Evolutionary conservation across 106 monocot genomes (phyloP).

Genomic region (Dactylorhiza incarnata): DNA sequence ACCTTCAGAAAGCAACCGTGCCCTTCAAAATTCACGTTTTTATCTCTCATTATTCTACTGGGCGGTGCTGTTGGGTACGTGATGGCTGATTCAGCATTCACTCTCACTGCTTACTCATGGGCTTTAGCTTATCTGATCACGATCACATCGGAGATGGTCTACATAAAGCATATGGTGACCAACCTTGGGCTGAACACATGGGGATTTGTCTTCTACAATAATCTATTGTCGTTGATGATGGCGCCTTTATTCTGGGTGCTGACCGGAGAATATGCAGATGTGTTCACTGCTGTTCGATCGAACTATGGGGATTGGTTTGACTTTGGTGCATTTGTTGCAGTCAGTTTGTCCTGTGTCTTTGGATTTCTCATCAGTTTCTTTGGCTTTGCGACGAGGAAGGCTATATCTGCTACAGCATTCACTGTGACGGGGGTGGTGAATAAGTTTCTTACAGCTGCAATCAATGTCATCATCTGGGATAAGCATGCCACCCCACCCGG

Average conservation of each 20-base stretch:
- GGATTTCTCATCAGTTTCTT: conserved; percentile 92
- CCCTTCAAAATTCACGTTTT: conserved; percentile 75
- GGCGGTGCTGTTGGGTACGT: conserved; percentile 85
- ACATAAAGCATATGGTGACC: conserved; percentile 86
- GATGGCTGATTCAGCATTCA: conserved; percentile 64
- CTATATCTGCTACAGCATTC: conserved; percentile 93
- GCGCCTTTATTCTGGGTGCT: conserved; percentile 71
- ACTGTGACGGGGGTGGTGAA: conserved; percentile 87
- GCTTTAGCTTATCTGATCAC: conserved; percentile 75
- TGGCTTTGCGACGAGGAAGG: conserved; percentile 85
- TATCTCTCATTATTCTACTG: conserved; percentile 60
- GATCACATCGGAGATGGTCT: conserved; percentile 90
- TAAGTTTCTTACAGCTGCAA: conserved; percentile 84
- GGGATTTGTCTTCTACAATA: conserved; percentile 91
- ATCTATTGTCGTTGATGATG: conserved; percentile 71
- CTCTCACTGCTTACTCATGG: conserved; percentile 80
- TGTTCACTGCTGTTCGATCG: conserved; percentile 31
- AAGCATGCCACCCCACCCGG: conserved; percentile 74
- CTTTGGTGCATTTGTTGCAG: conserved; percentile 50
- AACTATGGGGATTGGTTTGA: conserved; percentile 32
- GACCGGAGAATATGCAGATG: conserved; percentile 71
- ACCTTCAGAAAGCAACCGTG: conserved; percentile 74
- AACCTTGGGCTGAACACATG: conserved; percentile 79
- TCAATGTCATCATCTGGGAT: conserved; percentile 89
- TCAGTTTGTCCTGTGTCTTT: conserved; percentile 65